Evolutionary conservation across 2,329 filamentous ascomycete species (phyloP).

Genomic region (Lasiodiplodia citricola): DNA sequence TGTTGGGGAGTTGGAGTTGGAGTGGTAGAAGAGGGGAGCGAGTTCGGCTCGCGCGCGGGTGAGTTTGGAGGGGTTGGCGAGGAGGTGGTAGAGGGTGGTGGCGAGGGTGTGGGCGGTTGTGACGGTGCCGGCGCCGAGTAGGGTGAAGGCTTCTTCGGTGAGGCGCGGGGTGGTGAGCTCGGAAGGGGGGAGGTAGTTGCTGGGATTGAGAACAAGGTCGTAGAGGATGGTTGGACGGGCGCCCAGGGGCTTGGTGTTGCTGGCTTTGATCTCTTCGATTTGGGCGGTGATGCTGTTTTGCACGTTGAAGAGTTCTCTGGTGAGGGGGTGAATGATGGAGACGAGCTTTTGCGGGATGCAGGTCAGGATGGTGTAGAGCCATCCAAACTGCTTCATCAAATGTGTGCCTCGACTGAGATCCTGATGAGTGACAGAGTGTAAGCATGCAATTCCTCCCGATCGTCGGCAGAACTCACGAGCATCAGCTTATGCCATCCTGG

Average conservation of each 20-base stretch:
- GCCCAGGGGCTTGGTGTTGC: conserved; percentile 19
- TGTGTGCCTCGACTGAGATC: conserved; percentile 36
- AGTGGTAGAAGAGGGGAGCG: background rate
- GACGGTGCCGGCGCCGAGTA: conserved; percentile 47
- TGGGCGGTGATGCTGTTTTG: conserved; percentile 36
- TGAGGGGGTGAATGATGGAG: conserved; percentile 34
- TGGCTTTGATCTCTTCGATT: conserved; percentile 34
- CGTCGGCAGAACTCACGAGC: conserved; percentile 28
- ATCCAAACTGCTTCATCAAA: conserved; percentile 36
- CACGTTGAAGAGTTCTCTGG: conserved; percentile 34
- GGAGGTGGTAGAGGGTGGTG: conserved; percentile 39
- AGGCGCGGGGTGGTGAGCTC: conserved; percentile 36
- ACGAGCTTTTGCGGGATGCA: conserved; percentile 31
- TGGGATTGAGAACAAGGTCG: conserved; percentile 23
- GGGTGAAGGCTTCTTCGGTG: conserved; percentile 45
- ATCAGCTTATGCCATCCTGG: conserved; percentile 32
- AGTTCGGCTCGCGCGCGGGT: conserved; percentile 38
- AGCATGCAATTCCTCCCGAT: background rate
- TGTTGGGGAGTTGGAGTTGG: background rate
- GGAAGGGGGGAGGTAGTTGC: conserved; percentile 27
- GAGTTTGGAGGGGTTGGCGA: conserved; percentile 32
- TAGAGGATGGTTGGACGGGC: conserved; percentile 30
- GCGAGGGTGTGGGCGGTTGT: conserved; percentile 45
- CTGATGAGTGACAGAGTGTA: conserved; percentile 10
- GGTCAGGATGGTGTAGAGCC: conserved; percentile 29